Conservation (phyloP, 2,329 filamentous ascomycete species). For the Aspergillus fructus region DNA sequence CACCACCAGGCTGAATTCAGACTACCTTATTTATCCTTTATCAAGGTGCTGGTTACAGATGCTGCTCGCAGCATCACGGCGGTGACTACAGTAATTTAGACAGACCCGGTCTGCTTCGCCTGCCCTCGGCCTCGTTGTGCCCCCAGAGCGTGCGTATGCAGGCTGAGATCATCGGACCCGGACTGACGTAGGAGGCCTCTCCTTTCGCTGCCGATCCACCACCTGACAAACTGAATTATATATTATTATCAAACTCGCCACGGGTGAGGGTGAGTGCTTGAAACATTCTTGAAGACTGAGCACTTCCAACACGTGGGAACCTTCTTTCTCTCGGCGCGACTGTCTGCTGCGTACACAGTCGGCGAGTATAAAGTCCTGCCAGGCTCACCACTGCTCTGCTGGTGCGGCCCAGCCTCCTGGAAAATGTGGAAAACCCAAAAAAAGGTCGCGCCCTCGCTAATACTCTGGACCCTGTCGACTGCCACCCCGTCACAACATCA, state of each 20-base stretch:
- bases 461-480: constrained; percentile 13
- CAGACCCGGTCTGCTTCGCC: not conserved
- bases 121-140: not conserved
- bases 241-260: too few relatives aligned
- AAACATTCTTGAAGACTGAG: too few relatives aligned
- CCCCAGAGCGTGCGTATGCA: constrained; percentile 14
- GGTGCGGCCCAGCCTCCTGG: constrained; percentile 10
- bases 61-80: not conserved
- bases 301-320: constrained; percentile 8
- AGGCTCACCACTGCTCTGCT: not conserved
- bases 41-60: not conserved
- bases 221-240: not conserved
- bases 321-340: not conserved
- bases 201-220: constrained; percentile 6
- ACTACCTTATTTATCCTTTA: too few relatives aligned
- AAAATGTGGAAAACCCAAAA: not conserved
- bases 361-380: not conserved
- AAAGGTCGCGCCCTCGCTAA: not conserved
- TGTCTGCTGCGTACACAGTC: not conserved
- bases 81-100: not conserved
- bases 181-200: constrained; percentile 12
- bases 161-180: constrained; percentile 20
- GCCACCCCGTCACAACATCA: constrained; percentile 1
- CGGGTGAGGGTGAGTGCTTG: too few relatives aligned
- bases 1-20: not conserved